Conservation (phyloP, 163 green algal genomes). For the Prototheca cutis region DNA sequence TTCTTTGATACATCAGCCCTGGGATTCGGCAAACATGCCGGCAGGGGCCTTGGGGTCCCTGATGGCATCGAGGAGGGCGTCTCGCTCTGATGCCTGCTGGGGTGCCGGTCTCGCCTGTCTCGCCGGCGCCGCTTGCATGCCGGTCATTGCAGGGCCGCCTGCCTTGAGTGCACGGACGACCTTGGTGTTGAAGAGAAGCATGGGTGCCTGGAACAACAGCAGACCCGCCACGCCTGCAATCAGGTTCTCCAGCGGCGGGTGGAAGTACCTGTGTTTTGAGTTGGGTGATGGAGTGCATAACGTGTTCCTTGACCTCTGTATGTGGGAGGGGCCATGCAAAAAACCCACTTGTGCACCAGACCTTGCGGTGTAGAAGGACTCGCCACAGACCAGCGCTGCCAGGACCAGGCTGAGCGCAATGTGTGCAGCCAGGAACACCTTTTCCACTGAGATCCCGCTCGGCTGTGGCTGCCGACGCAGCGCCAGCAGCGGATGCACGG, state of each 20-base stretch:
- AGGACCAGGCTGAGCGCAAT: not conserved
- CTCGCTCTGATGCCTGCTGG: no score
- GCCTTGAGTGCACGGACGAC: no score
- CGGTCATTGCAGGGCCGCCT: no score
- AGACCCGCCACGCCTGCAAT: constrained; percentile 15
- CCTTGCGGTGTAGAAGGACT: constrained; percentile 27
- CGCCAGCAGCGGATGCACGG: constrained; percentile 8
- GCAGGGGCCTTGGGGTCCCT: no score
- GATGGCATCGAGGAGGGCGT: no score
- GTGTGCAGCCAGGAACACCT: not conserved
- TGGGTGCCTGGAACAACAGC: constrained; percentile 25
- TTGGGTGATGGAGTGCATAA: not conserved
- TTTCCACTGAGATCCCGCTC: not conserved
- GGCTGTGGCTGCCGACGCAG: no score
- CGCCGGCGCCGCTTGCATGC: no score
- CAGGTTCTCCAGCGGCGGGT: constrained; percentile 27
- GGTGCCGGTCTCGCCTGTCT: no score
- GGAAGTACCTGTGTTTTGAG: constrained; percentile 29
- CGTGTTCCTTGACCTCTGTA: not conserved
- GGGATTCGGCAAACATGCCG: no score
- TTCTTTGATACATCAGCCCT: no score
- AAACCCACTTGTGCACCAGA: not conserved
- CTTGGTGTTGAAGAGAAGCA: constrained; percentile 10
- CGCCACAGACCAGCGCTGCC: constrained; percentile 12
- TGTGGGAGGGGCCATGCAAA: not conserved